Conservation (phyloP, 148 eudicot species). For the Salicornia ramosissima region DNA sequence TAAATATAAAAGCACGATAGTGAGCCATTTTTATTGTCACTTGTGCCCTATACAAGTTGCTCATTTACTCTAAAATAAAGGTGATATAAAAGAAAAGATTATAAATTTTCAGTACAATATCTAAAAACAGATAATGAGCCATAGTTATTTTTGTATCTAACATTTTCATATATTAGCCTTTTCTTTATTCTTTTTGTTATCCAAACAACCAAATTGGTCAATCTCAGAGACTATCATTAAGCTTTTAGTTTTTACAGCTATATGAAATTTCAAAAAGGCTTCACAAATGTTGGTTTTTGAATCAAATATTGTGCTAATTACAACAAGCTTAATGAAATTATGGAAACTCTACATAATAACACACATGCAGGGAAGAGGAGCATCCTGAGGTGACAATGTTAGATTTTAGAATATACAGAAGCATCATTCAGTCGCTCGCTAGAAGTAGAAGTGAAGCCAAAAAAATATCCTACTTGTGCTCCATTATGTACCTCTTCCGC, state of each 20-base stretch:
- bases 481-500: constrained; percentile 16
- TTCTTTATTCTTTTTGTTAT: neutral
- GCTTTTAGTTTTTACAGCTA: too few species aligned
- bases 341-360: neutral
- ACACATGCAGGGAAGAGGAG: constrained; percentile 6
- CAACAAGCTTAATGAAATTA: neutral
- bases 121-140: too few species aligned
- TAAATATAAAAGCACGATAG: too few species aligned
- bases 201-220: too few species aligned
- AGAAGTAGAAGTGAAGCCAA: constrained; percentile 2
- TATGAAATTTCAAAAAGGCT: neutral
- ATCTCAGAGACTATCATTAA: too few species aligned
- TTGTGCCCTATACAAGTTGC: too few species aligned
- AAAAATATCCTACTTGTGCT: constrained; percentile 12
- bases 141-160: too few species aligned
- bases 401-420: constrained; percentile 19
- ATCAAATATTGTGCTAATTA: neutral
- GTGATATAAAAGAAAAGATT: too few species aligned
- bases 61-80: too few species aligned
- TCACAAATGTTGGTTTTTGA: neutral
- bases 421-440: neutral
- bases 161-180: too few species aligned
- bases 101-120: too few species aligned
- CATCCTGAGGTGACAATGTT: constrained; percentile 15
- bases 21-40: too few species aligned